Evolutionary conservation across 1,284 basidiomycete species (phyloP), one percentile per base, ranked within the genome.

Genomic region (Naganishia sp.): DNA sequence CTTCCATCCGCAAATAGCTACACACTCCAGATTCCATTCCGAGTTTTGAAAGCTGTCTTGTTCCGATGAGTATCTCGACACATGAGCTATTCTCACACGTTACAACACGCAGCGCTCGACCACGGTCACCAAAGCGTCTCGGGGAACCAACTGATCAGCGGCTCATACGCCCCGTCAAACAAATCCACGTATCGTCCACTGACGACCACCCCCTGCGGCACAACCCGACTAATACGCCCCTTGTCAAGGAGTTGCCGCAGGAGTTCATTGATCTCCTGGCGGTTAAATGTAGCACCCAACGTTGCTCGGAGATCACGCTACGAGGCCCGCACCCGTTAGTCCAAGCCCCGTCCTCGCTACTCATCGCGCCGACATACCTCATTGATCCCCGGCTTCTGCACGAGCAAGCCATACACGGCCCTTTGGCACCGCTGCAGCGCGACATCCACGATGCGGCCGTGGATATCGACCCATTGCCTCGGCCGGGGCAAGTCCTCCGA

Each of bases 391-490:
- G 67, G 67, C 16, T 61, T 64, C 39, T 63, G 59, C 31, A 57
- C 33, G 18, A 68, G 55, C 10, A 53, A 18, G 23, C 64, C 67
- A n/a, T 65, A 66, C 10, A 65, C 52, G 3, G 43, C 48, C 28
- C 61, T 55, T 21, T 28, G n/a, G 10, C 50, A 52, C 39, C 45
- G 11, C 46, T 65, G 33, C 43, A 59, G 53, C 31, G 57, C 53
- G 15, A 55, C 9, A 11, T 56, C 49, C 15, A 60, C 43, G 11
- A 50, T 25, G 6, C 63, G 36, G 21, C 67, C 67, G 25, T 66
- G 16, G n/a, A 68, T 61, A 28, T 63, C 60, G 13, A 68, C 23
- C 67, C 67, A 68, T 21, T 68, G 67, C 33, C 46, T 61, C 3
- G 65, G 65, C 39, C n/a, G 52, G 28, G 49, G 55, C 6, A 46